Evolutionary conservation across 768 basidiomycete species (phyloP).

Genomic region (Boletus coccyginus): DNA sequence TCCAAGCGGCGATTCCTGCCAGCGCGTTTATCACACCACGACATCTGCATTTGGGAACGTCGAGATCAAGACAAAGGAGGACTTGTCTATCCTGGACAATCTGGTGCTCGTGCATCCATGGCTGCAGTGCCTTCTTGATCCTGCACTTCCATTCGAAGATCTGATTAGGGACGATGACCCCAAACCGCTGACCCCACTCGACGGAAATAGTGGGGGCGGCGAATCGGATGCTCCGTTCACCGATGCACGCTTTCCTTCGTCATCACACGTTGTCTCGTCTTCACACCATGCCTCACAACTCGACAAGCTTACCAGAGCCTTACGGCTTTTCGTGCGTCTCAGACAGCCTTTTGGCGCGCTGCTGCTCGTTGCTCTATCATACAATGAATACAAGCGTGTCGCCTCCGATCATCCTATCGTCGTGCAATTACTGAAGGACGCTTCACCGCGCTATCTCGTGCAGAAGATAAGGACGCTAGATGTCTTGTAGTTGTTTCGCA

Average conservation of each 20-base stretch:
- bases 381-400: neutral
- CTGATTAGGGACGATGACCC: no score
- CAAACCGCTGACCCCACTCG: neutral
- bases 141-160: neutral
- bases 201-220: neutral
- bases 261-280: neutral
- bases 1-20: neutral
- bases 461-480: neutral
- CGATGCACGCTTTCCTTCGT: neutral
- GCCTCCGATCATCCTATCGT: neutral
- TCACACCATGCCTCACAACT: neutral
- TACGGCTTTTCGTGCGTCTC: neutral
- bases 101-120: neutral
- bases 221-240: neutral
- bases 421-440: neutral
- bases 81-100: neutral
- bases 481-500: neutral
- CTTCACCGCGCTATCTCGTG: neutral
- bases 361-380: neutral
- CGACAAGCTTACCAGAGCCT: neutral
- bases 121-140: neutral
- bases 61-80: neutral
- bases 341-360: constrained; percentile 7
- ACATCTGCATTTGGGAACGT: neutral
- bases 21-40: neutral